Evolutionary conservation across 2,329 filamentous ascomycete genomes (phyloP).

Genomic region (Aspergillus brunneoviolaceus): DNA sequence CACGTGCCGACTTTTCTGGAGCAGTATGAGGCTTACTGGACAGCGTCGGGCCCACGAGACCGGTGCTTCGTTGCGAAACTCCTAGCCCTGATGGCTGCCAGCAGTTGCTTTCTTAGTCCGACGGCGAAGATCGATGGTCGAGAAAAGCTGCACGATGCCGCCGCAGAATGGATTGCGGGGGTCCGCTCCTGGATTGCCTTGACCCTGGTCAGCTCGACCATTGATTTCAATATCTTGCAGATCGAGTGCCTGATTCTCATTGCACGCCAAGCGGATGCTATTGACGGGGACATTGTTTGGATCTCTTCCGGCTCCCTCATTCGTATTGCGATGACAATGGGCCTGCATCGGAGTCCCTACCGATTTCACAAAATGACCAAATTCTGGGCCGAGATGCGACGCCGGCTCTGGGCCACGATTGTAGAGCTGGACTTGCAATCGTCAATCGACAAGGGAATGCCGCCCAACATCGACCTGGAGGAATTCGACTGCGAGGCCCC

Average conservation of each 20-base stretch:
- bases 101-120: conserved; percentile 45
- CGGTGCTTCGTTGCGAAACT: conserved; percentile 49
- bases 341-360: conserved; percentile 42
- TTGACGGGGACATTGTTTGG: conserved; percentile 37
- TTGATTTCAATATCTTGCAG: conserved; percentile 34
- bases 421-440: conserved; percentile 43
- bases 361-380: conserved; percentile 34
- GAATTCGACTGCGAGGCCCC: conserved; percentile 40
- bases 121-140: conserved; percentile 22
- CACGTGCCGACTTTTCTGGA: conserved; percentile 58
- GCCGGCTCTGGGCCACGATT: conserved; percentile 48
- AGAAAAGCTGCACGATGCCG: conserved; percentile 48
- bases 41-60: conserved; percentile 40
- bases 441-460: conserved; percentile 35
- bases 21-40: conserved; percentile 59
- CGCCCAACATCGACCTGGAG: conserved; percentile 34
- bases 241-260: conserved; percentile 35
- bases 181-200: conserved; percentile 37
- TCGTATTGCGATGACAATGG: conserved; percentile 44
- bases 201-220: conserved; percentile 31
- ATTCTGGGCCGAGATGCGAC: conserved; percentile 47
- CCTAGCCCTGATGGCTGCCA: conserved; percentile 40
- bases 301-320: conserved; percentile 40
- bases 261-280: conserved; percentile 32
- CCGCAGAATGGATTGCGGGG: conserved; percentile 44